Conservation (phyloP, 345 rosid species). For the Reutealis trisperma region DNA sequence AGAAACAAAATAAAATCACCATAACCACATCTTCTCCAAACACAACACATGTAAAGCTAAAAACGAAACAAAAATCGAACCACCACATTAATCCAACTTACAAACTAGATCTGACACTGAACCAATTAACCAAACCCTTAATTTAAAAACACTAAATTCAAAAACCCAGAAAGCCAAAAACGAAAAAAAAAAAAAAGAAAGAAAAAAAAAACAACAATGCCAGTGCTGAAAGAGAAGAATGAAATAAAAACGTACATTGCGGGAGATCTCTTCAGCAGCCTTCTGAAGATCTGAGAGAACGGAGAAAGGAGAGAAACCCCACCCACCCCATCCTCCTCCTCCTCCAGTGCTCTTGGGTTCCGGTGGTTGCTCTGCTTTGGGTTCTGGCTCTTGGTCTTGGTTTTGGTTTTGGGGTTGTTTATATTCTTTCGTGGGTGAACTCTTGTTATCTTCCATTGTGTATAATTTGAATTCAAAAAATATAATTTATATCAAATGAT, state of each 20-base stretch:
- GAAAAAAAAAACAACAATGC: not conserved
- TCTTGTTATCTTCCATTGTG: constrained; percentile 21
- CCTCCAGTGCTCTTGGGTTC: constrained; percentile 11
- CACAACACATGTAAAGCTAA: not conserved
- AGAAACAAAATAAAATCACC: not conserved
- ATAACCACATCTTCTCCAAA: not conserved
- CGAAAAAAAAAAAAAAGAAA: too few species aligned
- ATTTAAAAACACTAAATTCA: not conserved
- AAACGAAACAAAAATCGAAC: not conserved
- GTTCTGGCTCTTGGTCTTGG: constrained; percentile 1
- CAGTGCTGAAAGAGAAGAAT: too few species aligned
- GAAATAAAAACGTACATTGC: constrained; percentile 50
- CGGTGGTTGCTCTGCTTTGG: constrained; percentile 6
- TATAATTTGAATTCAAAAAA: not conserved
- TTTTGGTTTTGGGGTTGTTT: not conserved
- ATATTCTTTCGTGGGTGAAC: not conserved
- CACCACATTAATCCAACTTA: not conserved
- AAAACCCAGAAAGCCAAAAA: not conserved
- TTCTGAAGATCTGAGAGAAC: constrained; percentile 92
- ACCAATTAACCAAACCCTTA: not conserved
- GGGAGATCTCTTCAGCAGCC: constrained; percentile 92
- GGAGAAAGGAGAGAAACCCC: constrained; percentile 84
- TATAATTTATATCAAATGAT: not conserved
- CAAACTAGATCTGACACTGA: constrained; percentile 20
- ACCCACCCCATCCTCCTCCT: constrained; percentile 78